Conservation (phyloP, 2,329 filamentous ascomycete species). For the Aureobasidium leucospermi region DNA sequence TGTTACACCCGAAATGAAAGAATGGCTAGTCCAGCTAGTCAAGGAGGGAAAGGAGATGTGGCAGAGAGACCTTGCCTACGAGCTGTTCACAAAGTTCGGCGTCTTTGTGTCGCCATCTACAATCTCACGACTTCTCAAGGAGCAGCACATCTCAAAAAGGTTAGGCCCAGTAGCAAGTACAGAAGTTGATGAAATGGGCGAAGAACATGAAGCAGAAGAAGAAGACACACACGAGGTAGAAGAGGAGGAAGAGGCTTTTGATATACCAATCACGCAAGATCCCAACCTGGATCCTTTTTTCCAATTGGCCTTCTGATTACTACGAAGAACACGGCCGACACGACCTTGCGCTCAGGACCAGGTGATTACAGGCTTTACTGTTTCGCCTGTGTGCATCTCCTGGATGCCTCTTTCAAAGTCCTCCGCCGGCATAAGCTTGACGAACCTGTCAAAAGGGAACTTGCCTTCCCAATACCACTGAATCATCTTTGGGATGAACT, state of each 20-base stretch:
- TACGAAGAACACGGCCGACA: neutral
- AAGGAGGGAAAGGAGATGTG: slow-evolving; percentile 4
- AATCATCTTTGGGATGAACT: slow-evolving; percentile 43
- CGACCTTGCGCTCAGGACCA: slow-evolving; percentile 3
- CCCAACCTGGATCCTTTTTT: neutral
- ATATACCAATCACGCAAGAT: neutral
- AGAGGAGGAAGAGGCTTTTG: neutral
- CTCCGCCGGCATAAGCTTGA: slow-evolving; percentile 38
- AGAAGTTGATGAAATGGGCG: too few species aligned
- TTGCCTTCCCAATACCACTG: slow-evolving; percentile 41
- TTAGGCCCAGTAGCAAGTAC: neutral
- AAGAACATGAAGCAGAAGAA: too few species aligned
- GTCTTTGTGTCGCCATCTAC: slow-evolving; percentile 2
- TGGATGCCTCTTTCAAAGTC: slow-evolving; percentile 34
- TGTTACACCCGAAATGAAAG: slow-evolving; percentile 3
- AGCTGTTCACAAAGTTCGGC: neutral
- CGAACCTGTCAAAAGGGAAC: slow-evolving; percentile 41
- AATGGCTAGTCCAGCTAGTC: neutral
- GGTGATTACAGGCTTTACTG: slow-evolving; percentile 16
- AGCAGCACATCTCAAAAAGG: neutral
- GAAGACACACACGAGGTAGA: neutral
- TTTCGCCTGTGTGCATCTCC: slow-evolving; percentile 33
- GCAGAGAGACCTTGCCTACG: slow-evolving; percentile 3
- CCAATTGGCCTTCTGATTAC: neutral
- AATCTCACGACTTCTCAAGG: slow-evolving; percentile 4